Percentiles rank a stretch among this genome's conserved stretches.
These are phyloP conservation scores for Pyracantha coccinea DNA, from an alignment of 331 rosid species.

Conservation along the genomic window DNA sequence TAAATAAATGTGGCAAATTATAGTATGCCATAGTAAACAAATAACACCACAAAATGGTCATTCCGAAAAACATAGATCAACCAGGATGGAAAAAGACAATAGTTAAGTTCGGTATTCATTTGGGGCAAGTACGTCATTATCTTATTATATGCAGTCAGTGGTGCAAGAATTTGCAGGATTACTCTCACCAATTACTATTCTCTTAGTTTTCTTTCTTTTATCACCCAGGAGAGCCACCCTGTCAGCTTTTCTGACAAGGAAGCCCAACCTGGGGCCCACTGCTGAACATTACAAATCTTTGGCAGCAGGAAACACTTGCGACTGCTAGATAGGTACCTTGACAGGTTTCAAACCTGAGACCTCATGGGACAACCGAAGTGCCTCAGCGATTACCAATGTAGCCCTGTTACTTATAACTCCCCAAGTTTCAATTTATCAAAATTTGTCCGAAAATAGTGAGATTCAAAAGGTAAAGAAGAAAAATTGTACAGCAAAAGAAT, in stretches of 20 bases:
- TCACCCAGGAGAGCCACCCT: too few species aligned
- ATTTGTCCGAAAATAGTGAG: background rate
- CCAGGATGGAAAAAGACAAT: background rate
- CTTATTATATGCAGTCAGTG: background rate
- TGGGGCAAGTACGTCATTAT: background rate
- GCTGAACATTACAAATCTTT: too few species aligned
- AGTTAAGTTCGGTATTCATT: background rate
- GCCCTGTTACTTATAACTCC: background rate
- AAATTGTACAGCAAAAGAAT: background rate
- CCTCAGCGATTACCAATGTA: too few species aligned
- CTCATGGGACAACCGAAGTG: too few species aligned
- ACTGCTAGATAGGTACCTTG: too few species aligned
- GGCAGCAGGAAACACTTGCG: too few species aligned
- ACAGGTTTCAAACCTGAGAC: too few species aligned
- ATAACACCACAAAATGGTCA: background rate
- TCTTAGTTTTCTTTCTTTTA: background rate
- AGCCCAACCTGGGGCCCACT: too few species aligned
- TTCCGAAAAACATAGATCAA: background rate
- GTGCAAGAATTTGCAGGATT: background rate
- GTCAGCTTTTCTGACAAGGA: too few species aligned
- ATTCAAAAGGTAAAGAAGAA: background rate
- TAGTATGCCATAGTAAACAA: constrained; percentile 10
- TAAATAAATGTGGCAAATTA: background rate
- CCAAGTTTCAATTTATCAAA: background rate
- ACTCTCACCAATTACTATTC: background rate